These are phyloP conservation scores for Zygotorulaspora mrakii DNA, from an alignment of 1,139 yeast genomes.

Conservation along the genomic window DNA sequence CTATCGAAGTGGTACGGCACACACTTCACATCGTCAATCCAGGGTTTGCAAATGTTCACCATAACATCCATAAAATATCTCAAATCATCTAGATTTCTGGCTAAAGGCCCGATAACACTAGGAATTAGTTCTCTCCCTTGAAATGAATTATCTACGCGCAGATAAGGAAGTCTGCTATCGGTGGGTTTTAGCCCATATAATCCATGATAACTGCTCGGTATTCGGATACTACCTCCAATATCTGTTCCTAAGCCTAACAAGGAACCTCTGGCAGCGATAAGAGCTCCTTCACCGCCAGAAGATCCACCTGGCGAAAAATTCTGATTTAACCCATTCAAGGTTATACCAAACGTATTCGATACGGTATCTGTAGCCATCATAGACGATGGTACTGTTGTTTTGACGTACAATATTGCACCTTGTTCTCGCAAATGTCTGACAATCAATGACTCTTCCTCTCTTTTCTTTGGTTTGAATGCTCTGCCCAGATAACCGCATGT, in stretches of 20 bases:
- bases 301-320: slow-evolving; percentile 53
- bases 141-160: slow-evolving; percentile 50
- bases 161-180: slow-evolving; percentile 47
- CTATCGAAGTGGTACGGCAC: slow-evolving; percentile 18
- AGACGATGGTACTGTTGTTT: slow-evolving; percentile 58
- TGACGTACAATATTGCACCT: slow-evolving; percentile 56
- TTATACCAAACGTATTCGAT: slow-evolving; percentile 47
- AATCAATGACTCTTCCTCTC: slow-evolving; percentile 41
- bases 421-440: slow-evolving; percentile 42
- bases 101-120: slow-evolving; percentile 56
- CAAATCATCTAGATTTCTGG: slow-evolving; percentile 59
- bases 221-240: slow-evolving; percentile 60
- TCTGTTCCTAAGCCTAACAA: slow-evolving; percentile 58
- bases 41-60: slow-evolving; percentile 48
- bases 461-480: slow-evolving; percentile 36
- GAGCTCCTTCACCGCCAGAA: slow-evolving; percentile 61
- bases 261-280: slow-evolving; percentile 49
- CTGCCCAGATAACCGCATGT: slow-evolving; percentile 45
- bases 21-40: slow-evolving; percentile 51
- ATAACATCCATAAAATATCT: slow-evolving; percentile 55
- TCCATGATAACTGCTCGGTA: slow-evolving; percentile 55
- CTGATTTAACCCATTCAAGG: slow-evolving; percentile 47
- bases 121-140: slow-evolving; percentile 55
- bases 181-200: slow-evolving; percentile 54
- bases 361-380: slow-evolving; percentile 52